These are phyloP conservation scores for Neltuma alba DNA, from an alignment of 306 rosid species.

Conservation along the genomic window DNA sequence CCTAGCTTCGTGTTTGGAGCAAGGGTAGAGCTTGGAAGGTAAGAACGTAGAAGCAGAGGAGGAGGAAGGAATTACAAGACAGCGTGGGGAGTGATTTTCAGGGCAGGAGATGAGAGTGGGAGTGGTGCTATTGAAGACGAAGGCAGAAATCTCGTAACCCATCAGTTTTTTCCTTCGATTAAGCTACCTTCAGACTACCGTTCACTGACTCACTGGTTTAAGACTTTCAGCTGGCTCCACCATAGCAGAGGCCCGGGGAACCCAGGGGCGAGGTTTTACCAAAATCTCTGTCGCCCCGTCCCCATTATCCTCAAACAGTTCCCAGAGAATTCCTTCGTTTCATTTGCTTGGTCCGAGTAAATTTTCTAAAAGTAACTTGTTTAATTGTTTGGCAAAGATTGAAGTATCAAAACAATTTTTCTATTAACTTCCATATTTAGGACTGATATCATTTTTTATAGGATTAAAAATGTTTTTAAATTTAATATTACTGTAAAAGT, in stretches of 20 bases:
- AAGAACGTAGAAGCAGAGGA: conserved; percentile 36
- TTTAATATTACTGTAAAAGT: no score
- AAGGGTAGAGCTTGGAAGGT: conserved; percentile 29
- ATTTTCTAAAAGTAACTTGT: no score
- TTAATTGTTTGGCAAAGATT: no score
- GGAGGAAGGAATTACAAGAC: conserved; percentile 35
- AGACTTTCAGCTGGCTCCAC: background rate
- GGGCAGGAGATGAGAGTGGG: conserved; percentile 44
- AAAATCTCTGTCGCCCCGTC: background rate
- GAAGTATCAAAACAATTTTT: no score
- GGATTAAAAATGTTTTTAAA: no score
- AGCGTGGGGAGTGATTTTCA: conserved; percentile 33
- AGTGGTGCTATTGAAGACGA: conserved; percentile 44
- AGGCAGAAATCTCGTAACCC: conserved; percentile 32
- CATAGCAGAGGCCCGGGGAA: background rate
- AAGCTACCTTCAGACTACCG: background rate
- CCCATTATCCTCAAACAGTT: background rate
- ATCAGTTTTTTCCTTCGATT: background rate
- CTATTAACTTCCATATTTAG: no score
- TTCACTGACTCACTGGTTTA: background rate
- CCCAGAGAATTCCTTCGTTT: background rate
- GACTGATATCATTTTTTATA: no score
- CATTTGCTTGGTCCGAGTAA: no score
- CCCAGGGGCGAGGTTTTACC: background rate
- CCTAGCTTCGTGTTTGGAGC: conserved; percentile 29